phyloP scores from a whole-genome alignment of 345 rosid species.

The Psidium friedrichsthalianum region DNA sequence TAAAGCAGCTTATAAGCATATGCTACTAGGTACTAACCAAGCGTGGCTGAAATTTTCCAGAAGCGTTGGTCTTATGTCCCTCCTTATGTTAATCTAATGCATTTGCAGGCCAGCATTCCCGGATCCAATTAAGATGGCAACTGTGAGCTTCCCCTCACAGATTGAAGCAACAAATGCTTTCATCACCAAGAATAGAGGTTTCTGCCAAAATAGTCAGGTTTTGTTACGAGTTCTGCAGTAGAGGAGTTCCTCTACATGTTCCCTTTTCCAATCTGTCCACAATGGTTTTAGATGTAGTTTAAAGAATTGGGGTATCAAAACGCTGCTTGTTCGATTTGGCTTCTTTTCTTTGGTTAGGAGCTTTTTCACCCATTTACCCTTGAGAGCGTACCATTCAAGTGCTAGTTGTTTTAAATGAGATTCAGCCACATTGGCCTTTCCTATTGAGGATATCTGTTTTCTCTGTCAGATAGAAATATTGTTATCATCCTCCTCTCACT shows the following conservation, averaged over 20 bases:
- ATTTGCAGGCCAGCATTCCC: slow-evolving; percentile 26
- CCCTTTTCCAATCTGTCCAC: background rate
- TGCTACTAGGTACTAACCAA: background rate
- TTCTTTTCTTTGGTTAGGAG: background rate
- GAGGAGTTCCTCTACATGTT: background rate
- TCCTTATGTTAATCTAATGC: background rate
- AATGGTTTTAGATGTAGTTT: background rate
- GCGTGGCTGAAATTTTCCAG: background rate
- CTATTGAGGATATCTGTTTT: background rate
- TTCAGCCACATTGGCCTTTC: background rate
- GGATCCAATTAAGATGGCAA: slow-evolving; percentile 21
- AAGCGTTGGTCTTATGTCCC: background rate
- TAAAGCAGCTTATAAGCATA: background rate
- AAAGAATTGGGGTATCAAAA: background rate
- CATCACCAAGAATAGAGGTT: slow-evolving; percentile 44
- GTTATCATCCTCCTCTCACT: background rate
- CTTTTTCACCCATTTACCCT: background rate
- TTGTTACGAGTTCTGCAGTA: slow-evolving; percentile 58
- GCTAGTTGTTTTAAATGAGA: background rate
- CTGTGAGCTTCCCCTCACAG: slow-evolving; percentile 38
- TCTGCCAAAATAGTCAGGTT: slow-evolving; percentile 55
- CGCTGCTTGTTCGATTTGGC: background rate
- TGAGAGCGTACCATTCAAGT: background rate
- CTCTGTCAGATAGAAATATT: background rate
- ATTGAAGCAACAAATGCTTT: slow-evolving; percentile 55